Evolutionary conservation across 2,329 filamentous ascomycete genomes (phyloP), one percentile per base, ranked within the genome.

Genomic region (Clarireedia paspali): DNA sequence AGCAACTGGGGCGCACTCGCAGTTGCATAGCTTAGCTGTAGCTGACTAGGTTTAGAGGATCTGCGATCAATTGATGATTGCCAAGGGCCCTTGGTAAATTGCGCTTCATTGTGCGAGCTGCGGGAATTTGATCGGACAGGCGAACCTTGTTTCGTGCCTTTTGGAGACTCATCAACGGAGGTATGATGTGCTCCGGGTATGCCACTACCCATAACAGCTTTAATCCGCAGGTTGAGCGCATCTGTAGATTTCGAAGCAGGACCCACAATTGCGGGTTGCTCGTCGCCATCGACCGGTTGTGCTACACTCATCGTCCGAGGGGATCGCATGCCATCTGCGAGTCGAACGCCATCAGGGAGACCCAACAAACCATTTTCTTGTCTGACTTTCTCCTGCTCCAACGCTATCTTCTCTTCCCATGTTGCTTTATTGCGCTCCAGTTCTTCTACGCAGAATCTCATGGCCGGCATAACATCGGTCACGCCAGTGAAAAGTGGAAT

Each of bases 401-500:
- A 76, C 39, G 80, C 76, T 44, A 92, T 81, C 60, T 80, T 83
- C 48, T 74, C 73, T 63, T 89, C 81, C 79, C 95, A 97, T 5
- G 85, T 77, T 2, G 73, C 72, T 70, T 87, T 88, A 71, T 97
- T 97, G 57, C 74, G 74, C 50, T 88, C 78, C 24, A 97, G 84
- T 71, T 96, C 90, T 26, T 88, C 82, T 12, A 95, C 85, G 12
- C 87, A 89, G 70, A 95, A 96, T 50, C 78, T 76, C 83, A 97
- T 89, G 23, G 81, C 82, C 2, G 94, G 91, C 66, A 97, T 80
- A 38, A 97, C 81, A 64, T 95, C 88, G 30, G 89, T 84, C 6
- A 97, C 86, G 6, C 88, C 89, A 67, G 91, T 84, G 68, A 99
- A 99, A 0, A 99, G 79, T 1, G 94, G 94, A 49, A 91, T 83